Conservation (phyloP, 2,329 filamentous ascomycete species). For the Teratosphaeria zuluensis region DNA sequence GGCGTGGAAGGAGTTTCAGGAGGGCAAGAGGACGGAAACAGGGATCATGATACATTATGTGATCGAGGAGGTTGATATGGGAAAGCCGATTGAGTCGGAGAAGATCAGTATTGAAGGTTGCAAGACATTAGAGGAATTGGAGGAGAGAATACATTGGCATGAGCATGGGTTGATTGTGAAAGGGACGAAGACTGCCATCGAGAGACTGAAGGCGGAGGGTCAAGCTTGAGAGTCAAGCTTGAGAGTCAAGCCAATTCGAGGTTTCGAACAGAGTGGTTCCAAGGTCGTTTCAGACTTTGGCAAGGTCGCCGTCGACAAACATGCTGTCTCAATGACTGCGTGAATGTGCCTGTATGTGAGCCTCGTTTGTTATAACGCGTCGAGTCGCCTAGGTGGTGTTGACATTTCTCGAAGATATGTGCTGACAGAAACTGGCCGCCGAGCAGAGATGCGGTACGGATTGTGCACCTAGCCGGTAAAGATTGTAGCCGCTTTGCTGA, state of each 20-base stretch:
- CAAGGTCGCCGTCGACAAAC: neutral
- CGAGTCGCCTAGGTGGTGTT: neutral
- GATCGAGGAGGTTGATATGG: slow-evolving; percentile 64
- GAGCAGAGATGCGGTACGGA: neutral
- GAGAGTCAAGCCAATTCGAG: neutral
- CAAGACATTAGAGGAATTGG: slow-evolving; percentile 55
- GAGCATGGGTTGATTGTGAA: slow-evolving; percentile 75
- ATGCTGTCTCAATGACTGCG: neutral
- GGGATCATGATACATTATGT: slow-evolving; percentile 90
- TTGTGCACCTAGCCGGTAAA: neutral
- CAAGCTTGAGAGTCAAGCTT: neutral
- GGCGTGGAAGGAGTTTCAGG: slow-evolving; percentile 63
- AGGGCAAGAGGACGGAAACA: slow-evolving; percentile 55
- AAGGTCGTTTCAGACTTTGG: neutral
- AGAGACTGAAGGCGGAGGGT: slow-evolving; percentile 9
- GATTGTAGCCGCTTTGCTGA: neutral
- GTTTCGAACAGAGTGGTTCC: neutral
- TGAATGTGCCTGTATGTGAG: neutral
- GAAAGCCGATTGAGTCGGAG: slow-evolving; percentile 58
- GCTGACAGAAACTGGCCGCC: neutral
- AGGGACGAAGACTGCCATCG: slow-evolving; percentile 49
- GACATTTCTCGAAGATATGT: neutral
- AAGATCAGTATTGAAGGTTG: slow-evolving; percentile 55
- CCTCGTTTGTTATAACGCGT: no score
- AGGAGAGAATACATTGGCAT: slow-evolving; percentile 61